Conservation (phyloP, 1,139 yeast species). For the Ogataea hybrid region DNA sequence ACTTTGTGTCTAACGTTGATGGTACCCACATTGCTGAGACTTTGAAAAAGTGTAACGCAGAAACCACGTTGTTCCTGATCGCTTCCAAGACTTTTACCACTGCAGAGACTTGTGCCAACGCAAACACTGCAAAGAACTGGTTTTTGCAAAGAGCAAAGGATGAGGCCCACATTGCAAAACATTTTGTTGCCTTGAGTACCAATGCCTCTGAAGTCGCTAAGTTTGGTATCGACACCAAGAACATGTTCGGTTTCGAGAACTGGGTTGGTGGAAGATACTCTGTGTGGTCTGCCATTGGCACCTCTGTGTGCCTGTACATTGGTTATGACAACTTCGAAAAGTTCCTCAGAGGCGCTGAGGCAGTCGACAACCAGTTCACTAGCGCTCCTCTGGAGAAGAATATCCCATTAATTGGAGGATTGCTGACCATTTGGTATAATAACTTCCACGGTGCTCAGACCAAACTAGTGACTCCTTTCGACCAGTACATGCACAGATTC, state of each 20-base stretch:
- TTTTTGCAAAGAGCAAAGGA: slow-evolving; percentile 71
- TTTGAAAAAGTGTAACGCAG: slow-evolving; percentile 73
- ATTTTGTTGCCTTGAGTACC: slow-evolving; percentile 94
- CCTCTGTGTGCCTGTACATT: slow-evolving; percentile 90
- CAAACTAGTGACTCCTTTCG: slow-evolving; percentile 96
- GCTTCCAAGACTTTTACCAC: slow-evolving; percentile 99
- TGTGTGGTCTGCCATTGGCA: slow-evolving; percentile 98
- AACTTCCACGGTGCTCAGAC: slow-evolving; percentile 98
- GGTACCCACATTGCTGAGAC: slow-evolving; percentile 97
- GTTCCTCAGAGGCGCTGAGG: slow-evolving; percentile 96
- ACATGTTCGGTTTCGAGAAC: slow-evolving; percentile 97
- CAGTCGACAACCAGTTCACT: slow-evolving; percentile 87
- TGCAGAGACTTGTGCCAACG: slow-evolving; percentile 96
- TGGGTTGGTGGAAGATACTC: slow-evolving; percentile 99
- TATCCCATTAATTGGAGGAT: slow-evolving; percentile 91
- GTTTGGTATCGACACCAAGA: slow-evolving; percentile 95
- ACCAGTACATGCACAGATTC: slow-evolving; percentile 97
- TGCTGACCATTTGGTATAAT: slow-evolving; percentile 95
- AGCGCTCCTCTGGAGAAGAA: slow-evolving; percentile 84
- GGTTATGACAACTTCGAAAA: slow-evolving; percentile 91
- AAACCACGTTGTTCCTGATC: slow-evolving; percentile 88
- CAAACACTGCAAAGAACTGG: slow-evolving; percentile 93
- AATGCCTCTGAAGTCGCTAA: slow-evolving; percentile 87
- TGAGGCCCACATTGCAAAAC: slow-evolving; percentile 80
- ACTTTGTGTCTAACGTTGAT: slow-evolving; percentile 96